phyloP scores from a whole-genome alignment of 2,329 filamentous ascomycete species.

The Parastagonospora avenae region DNA sequence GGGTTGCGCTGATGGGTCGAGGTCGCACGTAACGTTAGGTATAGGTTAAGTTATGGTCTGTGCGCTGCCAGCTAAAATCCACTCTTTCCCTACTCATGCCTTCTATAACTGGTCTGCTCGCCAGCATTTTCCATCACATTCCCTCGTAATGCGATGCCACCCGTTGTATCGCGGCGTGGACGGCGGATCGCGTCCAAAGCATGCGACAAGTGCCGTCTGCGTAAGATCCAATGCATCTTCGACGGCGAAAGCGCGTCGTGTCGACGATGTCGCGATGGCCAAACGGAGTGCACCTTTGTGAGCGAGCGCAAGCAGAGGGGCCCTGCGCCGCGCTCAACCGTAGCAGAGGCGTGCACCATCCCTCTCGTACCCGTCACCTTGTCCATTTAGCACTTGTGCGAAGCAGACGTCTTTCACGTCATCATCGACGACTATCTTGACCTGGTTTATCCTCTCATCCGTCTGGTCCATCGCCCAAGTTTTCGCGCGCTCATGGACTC shows the following conservation, averaged over 20 bases:
- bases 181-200: conserved; percentile 19
- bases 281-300: conserved; percentile 12
- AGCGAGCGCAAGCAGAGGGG: conserved; percentile 14
- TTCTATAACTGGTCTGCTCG: too few relatives aligned
- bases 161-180: conserved; percentile 12
- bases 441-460: conserved; percentile 17
- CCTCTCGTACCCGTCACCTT: not conserved
- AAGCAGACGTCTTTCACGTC: conserved; percentile 7
- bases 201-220: conserved; percentile 17
- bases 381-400: conserved; percentile 13
- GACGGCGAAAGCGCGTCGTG: conserved; percentile 11
- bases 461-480: conserved; percentile 14
- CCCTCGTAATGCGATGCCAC: conserved; percentile 16
- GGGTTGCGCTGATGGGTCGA: too few relatives aligned
- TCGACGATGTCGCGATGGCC: conserved; percentile 5
- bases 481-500: conserved; percentile 15
- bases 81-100: too few relatives aligned
- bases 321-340: conserved; percentile 4
- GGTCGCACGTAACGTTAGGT: too few relatives aligned
- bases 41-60: too few relatives aligned
- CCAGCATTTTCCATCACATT: not conserved
- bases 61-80: too few relatives aligned
- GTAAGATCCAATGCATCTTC: conserved; percentile 17
- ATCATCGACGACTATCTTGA: conserved; percentile 20
- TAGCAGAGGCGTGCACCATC: not conserved